phyloP scores from a whole-genome alignment of 306 rosid genomes.

The Quercus dentata region DNA sequence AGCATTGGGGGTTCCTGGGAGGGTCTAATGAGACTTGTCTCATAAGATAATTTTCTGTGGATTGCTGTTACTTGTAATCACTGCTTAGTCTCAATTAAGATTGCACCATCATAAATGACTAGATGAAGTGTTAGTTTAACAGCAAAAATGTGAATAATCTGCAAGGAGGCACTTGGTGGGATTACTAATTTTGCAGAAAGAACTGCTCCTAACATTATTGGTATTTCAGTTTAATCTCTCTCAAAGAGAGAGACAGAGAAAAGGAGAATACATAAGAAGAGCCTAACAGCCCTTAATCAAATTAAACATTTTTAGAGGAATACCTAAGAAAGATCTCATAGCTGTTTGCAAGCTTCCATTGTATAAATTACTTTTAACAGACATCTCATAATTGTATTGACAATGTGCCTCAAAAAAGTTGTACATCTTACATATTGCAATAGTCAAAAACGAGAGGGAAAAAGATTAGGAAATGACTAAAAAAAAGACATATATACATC shows the following conservation, averaged over 20 bases:
- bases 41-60: too few species aligned
- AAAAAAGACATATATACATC: not conserved
- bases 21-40: too few species aligned
- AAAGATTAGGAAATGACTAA: not conserved
- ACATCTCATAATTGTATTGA: too few species aligned
- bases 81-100: too few species aligned
- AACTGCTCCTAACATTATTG: not conserved
- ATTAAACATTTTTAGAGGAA: not conserved
- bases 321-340: not conserved
- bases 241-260: not conserved
- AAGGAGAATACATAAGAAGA: not conserved
- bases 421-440: not conserved
- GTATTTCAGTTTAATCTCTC: not conserved
- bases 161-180: not conserved
- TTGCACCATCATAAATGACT: too few species aligned
- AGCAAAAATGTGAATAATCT: not conserved
- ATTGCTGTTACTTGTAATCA: too few species aligned
- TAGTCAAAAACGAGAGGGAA: not conserved
- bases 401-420: not conserved
- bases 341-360: not conserved
- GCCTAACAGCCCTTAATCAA: not conserved
- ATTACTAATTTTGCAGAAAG: not conserved
- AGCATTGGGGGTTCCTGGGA: too few species aligned
- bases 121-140: too few species aligned
- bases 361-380: too few species aligned